Evolutionary conservation across 208 protist species (phyloP), one percentile per base, ranked within the genome.

Genomic region (Kentomonas sorsogonicus): DNA sequence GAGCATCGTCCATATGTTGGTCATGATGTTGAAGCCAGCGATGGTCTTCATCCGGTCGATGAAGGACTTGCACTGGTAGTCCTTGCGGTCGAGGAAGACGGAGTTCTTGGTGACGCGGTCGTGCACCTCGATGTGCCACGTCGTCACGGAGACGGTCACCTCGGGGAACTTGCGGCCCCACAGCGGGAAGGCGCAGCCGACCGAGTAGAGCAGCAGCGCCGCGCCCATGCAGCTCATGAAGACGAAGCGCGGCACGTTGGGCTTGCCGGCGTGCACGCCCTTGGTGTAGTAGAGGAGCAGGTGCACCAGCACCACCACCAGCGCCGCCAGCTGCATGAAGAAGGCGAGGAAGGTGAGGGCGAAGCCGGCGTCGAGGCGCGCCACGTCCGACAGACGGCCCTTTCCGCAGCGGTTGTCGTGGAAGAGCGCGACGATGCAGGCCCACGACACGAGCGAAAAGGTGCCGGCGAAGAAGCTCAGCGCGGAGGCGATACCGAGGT

Each of bases 41-140:
- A 74, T 66, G 0, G 63, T 68, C 71, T 77, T 82, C 66, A 82
- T 75, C 63, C 62, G 62, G 34, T 56, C 61, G 25, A 63, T 82
- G 63, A 69, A 67, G 30, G 66, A 64, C 29, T 57, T 60, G 63
- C 75, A 82, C 58, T 53, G 53, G 70, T 77, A 82, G 1, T 61
- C 43, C 36, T 60, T 36, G 29, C 62, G 75, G 58, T 50, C 72
- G n/a, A 82, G 48, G 63, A 59, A 82, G 15, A 70, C 75, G 45
- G 53, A 66, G 23, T 70, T 31, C 20, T 59, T 34, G 38, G 65
- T 69, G 34, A 44, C 43, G 31, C 45, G 60, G 55, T 82, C 75
- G 60, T 75, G 57, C 16, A 82, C 33, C 53, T 77, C 65, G 15
- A 77, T 59, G 53, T 75, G 62, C 71, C 75, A 82, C 60, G 78